phyloP scores from a whole-genome alignment of 257 asterid species.

The Scutellaria galericulata region DNA sequence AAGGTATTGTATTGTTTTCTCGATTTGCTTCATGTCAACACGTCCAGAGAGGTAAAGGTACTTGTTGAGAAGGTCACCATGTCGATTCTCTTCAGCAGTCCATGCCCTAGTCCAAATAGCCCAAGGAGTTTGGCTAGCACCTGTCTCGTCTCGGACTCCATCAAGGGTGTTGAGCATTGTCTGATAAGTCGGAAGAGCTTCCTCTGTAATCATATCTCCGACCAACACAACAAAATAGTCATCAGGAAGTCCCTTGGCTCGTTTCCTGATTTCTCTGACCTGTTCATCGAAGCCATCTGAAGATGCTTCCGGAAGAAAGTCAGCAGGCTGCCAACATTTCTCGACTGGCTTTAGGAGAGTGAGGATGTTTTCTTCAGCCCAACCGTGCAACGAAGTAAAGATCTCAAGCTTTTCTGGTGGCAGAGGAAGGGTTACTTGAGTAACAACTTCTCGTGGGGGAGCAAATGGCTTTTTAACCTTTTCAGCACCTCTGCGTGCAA shows the following conservation, averaged over 20 bases:
- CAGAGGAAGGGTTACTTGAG: conserved; percentile 54
- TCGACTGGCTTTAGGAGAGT: conserved; percentile 58
- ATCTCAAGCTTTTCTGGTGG: conserved; percentile 65
- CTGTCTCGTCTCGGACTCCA: conserved; percentile 60
- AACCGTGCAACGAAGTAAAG: conserved; percentile 47
- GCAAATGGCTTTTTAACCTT: conserved; percentile 48
- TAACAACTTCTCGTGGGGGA: conserved; percentile 57
- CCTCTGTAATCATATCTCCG: conserved; percentile 66
- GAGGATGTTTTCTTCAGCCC: conserved; percentile 57
- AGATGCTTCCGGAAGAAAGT: conserved; percentile 60
- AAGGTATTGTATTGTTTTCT: conserved; percentile 59
- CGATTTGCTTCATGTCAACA: conserved; percentile 64
- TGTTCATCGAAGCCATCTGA: conserved; percentile 60
- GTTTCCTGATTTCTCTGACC: conserved; percentile 51
- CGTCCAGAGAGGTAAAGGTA: conserved; percentile 65
- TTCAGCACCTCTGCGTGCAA: conserved; percentile 42
- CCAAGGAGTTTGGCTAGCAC: conserved; percentile 67
- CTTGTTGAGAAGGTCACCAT: conserved; percentile 63
- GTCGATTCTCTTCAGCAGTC: conserved; percentile 73
- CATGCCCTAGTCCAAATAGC: conserved; percentile 70
- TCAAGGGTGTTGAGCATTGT: conserved; percentile 66
- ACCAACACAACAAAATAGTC: conserved; percentile 62
- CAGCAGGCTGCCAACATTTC: conserved; percentile 63
- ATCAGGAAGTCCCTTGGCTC: conserved; percentile 55
- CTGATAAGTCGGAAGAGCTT: conserved; percentile 68